A percentile compares a stretch with the other conserved stretches of the same genome.
These are phyloP conservation scores for Syzygium grande DNA, from an alignment of 345 rosid species.

Conservation along the genomic window DNA sequence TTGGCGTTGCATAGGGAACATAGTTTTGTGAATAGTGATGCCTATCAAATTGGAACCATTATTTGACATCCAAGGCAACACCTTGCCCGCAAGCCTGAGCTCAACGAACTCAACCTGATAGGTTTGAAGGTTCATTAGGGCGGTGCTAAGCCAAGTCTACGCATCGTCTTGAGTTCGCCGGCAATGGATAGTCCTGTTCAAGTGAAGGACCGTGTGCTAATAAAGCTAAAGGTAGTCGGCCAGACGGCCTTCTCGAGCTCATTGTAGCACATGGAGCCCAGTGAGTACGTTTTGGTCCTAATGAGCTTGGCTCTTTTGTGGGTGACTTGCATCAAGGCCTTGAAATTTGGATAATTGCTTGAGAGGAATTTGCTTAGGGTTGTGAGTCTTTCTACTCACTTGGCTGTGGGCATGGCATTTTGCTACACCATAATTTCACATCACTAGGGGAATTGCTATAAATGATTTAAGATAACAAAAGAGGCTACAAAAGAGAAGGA, in stretches of 20 bases:
- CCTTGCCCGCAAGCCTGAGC: too few species aligned
- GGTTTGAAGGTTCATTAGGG: too few species aligned
- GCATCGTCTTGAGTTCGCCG: too few species aligned
- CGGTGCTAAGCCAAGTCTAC: too few species aligned
- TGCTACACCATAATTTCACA: constrained; percentile 17
- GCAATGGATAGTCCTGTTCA: too few species aligned
- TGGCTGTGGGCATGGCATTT: constrained; percentile 20
- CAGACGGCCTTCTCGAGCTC: constrained; percentile 22
- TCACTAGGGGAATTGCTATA: neutral
- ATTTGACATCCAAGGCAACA: too few species aligned
- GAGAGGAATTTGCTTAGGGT: constrained; percentile 4
- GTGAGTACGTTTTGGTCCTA: neutral
- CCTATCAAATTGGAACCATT: too few species aligned
- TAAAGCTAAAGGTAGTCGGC: constrained; percentile 19
- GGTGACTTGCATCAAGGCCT: constrained; percentile 10
- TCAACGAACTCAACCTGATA: too few species aligned
- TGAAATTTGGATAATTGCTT: constrained; percentile 14
- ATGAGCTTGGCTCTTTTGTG: constrained; percentile 8
- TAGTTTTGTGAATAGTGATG: constrained; percentile 7
- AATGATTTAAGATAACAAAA: neutral
- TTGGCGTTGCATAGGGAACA: constrained; percentile 29
- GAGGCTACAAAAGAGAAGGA: neutral
- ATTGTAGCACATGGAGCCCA: constrained; percentile 16
- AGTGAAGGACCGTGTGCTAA: constrained; percentile 2
- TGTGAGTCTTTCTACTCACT: constrained; percentile 9